Evolutionary conservation across 1,284 basidiomycete species (phyloP), one percentile per base, ranked within the genome.

Genomic region (Cutaneotrichosporon sp.): DNA sequence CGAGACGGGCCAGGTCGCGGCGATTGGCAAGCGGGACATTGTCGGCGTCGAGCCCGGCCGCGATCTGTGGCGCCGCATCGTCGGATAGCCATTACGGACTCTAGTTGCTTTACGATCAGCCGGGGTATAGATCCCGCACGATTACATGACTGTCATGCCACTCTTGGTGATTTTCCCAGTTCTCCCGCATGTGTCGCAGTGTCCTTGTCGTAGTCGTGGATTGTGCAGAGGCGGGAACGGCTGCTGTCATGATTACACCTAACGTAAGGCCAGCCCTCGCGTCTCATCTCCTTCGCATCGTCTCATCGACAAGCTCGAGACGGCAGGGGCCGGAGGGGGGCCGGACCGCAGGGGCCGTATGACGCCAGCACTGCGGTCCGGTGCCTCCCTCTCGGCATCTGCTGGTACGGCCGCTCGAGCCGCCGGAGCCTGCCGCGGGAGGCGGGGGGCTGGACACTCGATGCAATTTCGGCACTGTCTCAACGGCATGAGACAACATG

Each of bases 11-110:
- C 54, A 59, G 5, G 49, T 67, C 9, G 52, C 60, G 13, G 56
- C 45, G 2, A 38, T 65, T 7, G 66, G 66, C 27, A 65, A 64
- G 59, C 57, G 66, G 27, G 66, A 67, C 27, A 56, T 67, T n/a
- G 64, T 67, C 20, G 61, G 56, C 16, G 52, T 42, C 13, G 66
- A 67, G 34, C 66, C 66, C 1, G 59, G 64, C 36, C 59, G 64
- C 31, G 64, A 65, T 31, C 64, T 67, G 7, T 67, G 66, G 66
- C 49, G 61, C 20, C 59, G 64, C 18, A 56, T 67, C n/a, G 27
- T 67, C 22, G 66, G 66, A 14, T 66, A 59, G n/a, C n/a, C n/a
- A 55, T 42, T 42, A 42, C 38, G 38, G 38, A 42, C 38, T 42
- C n/a, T n/a, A n/a, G n/a, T n/a, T n/a, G 29, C 18, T 14, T 42